Base-by-base conservation (phyloP, 208 protist species). In the Leishmania turanica region DNA sequence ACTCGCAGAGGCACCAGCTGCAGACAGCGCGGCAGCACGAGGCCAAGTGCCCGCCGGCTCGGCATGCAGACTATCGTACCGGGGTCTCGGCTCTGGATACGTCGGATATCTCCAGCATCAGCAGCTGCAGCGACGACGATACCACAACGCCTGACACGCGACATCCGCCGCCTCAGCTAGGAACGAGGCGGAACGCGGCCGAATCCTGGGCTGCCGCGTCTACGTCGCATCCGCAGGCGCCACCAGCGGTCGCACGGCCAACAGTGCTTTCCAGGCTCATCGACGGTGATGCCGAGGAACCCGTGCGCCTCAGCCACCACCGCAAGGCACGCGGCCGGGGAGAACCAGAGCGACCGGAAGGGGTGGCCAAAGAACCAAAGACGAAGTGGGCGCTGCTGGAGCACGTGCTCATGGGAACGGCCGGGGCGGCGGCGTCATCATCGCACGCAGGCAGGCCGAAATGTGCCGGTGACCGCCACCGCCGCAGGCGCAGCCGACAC, bases 51-150 rank as follows among this genome's bases (percentile, higher is more conserved):
- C 69, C 21, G 45, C 69, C 27, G 19, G 2, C 45, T 54, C 45
- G 27, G 42, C 21, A 53, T 27, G 45, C 47, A 45, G 31, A 45
- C n/a, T 1, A 56, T 42, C 51, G n/a, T 6, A 31, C 51, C 4
- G 72, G 31, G 31, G 49, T 45, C 11, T 51, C n/a, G 24, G 72
- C 15, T n/a, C 72, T 34, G 58, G 76, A 69, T n/a, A n/a, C 37
- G 3, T 79, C 60, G 1, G 64, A 71, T 68, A 71, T 60, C 42
- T 79, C 76, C 60, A 79, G 76, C 76, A 72, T 79, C 45, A 79
- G 76, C 76, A 79, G 60, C 21, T 65, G n/a, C 21, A 77, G 74
- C 64, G 60, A 71, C 47, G 76, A 62, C 45, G 42, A 76, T 54
- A 73, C 45, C 0, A 8, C 13, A 15, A 58, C 11, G 3, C 27